Evolutionary conservation across 164 flowering plant genomes (phyloP), one percentile per base, ranked within the genome.

Genomic region (Magnolia sinica): DNA sequence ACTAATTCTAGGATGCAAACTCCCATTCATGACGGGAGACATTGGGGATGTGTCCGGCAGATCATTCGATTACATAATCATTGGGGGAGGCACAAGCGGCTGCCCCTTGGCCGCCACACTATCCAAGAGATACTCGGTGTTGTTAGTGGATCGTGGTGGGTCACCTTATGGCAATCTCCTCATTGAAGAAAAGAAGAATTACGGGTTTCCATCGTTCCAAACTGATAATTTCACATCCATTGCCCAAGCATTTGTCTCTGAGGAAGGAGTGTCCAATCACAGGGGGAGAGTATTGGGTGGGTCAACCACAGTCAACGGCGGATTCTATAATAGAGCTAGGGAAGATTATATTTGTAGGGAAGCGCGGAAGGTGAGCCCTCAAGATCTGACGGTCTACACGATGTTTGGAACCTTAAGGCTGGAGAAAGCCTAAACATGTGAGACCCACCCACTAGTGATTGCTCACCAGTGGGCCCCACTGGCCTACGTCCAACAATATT

Each of bases 51-150:
- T 84, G 14, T 59, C 81, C 2, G 83, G 85, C 61, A 81, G 73
- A 74, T 85, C 85, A 4, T 87, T 82, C 61, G 88, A 85, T 52
- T 84, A 85, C 82, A 87, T 87, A 3, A 78, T 87, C 6, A 80
- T 85, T 1, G 89, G 89, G 22, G 89, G 87, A 65, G 89, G 89
- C 14, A 77, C 89, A 23, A 69, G 81, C 6, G 87, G 89, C 50
- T 87, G 89, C 71, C 82, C 89, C 18, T 74, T 85, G 14, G 89
- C 85, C 1, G 86, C 89, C 4, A 87, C 85, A 19, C 81, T 87
- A 51, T 84, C 86, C 0, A 76, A 85, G 74, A 87, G 71, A 10
- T 85, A 81, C 81, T 77, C 83, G 0, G 86, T 77, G 59, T 78
- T 82, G 22, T 59, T 82, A 22, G 67, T 82, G 20, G 84, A 82